Percentiles rank a stretch among this genome's conserved stretches.
phyloP scores from a whole-genome alignment of 345 rosid genomes.

The Euphorbia lathyris region DNA sequence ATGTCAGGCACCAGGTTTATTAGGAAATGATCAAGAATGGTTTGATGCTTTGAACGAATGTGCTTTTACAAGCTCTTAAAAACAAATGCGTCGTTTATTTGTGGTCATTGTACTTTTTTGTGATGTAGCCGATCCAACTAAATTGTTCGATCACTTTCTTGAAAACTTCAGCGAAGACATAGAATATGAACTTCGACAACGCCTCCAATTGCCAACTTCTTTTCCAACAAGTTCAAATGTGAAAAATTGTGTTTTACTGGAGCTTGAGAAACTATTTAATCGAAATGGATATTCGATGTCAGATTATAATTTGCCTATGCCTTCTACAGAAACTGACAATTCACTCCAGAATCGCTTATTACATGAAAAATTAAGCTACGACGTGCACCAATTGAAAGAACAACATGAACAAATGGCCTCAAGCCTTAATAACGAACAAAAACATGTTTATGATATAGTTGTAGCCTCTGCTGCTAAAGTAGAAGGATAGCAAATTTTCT shows the following conservation, averaged over 20 bases:
- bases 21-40: neutral
- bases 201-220: neutral
- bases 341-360: neutral
- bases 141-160: neutral
- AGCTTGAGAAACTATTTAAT: neutral
- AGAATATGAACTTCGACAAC: too few species aligned
- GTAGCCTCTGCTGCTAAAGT: neutral
- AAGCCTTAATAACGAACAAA: neutral
- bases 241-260: neutral
- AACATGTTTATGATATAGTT: neutral
- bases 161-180: neutral
- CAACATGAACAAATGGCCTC: neutral
- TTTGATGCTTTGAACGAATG: neutral
- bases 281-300: neutral
- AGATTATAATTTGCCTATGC: neutral
- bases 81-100: neutral
- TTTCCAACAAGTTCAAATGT: neutral
- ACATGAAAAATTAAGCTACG: neutral
- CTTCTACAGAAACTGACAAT: neutral
- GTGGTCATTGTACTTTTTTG: neutral
- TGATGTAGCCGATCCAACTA: neutral
- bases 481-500: neutral
- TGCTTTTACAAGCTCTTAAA: accelerated
- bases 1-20: neutral
- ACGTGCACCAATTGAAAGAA: neutral